Evolutionary conservation across 2,329 filamentous ascomycete genomes (phyloP), one percentile per base, ranked within the genome.

Genomic region (Chalaropsis ovoidea): DNA sequence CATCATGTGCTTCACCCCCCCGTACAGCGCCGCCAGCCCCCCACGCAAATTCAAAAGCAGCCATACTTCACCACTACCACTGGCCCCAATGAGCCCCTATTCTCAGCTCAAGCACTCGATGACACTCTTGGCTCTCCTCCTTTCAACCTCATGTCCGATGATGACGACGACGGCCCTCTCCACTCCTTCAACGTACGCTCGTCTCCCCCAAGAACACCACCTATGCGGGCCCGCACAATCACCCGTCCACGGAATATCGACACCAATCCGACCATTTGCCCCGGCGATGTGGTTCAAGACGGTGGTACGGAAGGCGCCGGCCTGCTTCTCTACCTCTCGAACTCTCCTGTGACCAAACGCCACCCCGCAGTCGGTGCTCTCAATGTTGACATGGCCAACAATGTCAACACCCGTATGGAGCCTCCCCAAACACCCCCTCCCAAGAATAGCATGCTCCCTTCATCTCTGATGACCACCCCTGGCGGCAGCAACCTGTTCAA

Each of bases 401-500:
- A 76, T 56, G 78, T 80, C 65, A 77, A 78, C 10, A 24, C 61
- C 58, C 79, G 81, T 67, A 86, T 86, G 81, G 83, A 86, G 52
- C 85, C 86, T 31, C 87, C 87, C 0, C 89, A 86, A 11, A 92
- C 88, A n/a, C 88, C 88, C 42, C 85, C 86, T 64, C 86, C 86
- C 73, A 84, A 80, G 77, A 77, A 73, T 72, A 85, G 85, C 79
- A 82, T 80, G 69, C 79, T 89, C 68, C 91, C 85, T 24, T 95
- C 85, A 66, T 95, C 86, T 31, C 90, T 93, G 83, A 93, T 94
- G 89, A 87, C 84, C n/a, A 94, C 90, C 11, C 89, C 89, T 1
- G 85, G 86, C 64, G 87, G 86, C 49, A 82, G 83, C 68, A 87
- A 85, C 71, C 75, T 87, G 60, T 84, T 86, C 71, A 86, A 84